Base-by-base conservation (phyloP, 2,329 filamentous ascomycete genomes). In the Amauroascus niger region DNA sequence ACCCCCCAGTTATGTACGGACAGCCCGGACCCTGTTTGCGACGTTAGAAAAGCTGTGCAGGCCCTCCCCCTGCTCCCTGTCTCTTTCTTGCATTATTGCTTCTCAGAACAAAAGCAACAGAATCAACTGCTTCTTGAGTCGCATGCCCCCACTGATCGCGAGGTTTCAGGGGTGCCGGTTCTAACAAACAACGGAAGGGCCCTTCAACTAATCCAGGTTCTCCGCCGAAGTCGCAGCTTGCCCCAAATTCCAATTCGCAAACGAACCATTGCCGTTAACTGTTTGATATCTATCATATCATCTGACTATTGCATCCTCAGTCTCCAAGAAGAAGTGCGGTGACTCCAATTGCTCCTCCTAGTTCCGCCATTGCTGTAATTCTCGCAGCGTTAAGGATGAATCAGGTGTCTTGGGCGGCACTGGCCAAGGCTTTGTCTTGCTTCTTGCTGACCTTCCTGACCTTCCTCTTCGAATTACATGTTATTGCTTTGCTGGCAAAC, bases 371-470 rank as follows among this genome's bases (percentile, higher is more conserved):
- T 20, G 11, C 18, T 33, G 40, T 11, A 3, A 30, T 7, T 33
- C 7, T 54, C 20, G 24, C 22, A 37, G 9, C 20, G 20, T 24
- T 49, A 32, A 41, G 22, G 9, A 14, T 33, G 18, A 33, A 11
- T 46, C 20, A 84, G 80, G 81, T 68, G 88, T 96, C 55, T 81
- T 96, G 54, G 90, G 91, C 63, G 88, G 86, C 71, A 97, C 91
- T 13, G 91, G 91, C 63, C 89, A 95, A 73, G 84, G 93, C 65
- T 97, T 97, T 71, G 93, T 97, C 67, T 83, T 96, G 32, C 81
- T 97, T 50, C 84, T 97, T 58, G 84, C 87, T 43, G 79, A 88
- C 52, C 91, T 97, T 73, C 90, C 91, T 14, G n/a, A n/a, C n/a
- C n/a, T n/a, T n/a, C n/a, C 81, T 86, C 70, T 87, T 97, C 64